These are phyloP conservation scores for Posidonia australis DNA, from an alignment of 106 monocot genomes.

Conservation along the genomic window DNA sequence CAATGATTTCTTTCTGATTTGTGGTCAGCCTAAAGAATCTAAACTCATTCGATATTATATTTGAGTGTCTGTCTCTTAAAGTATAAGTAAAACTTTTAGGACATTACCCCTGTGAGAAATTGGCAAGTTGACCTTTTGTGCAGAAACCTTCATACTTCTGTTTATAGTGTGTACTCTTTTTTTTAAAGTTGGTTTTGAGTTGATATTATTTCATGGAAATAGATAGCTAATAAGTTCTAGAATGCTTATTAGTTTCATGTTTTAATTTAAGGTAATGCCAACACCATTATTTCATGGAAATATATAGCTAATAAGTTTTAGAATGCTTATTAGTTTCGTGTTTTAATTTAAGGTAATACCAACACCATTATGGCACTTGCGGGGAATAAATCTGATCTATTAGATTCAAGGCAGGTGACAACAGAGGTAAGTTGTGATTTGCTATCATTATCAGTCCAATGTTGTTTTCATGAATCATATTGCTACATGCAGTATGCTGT, in stretches of 20 bases:
- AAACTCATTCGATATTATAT: not conserved
- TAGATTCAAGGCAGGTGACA: conserved; percentile 65
- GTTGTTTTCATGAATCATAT: too few relatives aligned
- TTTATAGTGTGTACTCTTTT: not conserved
- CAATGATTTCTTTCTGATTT: not conserved
- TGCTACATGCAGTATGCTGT: too few relatives aligned
- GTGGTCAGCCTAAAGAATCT: not conserved
- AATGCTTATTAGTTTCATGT: not conserved
- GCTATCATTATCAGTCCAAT: too few relatives aligned
- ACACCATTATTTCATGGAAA: not conserved
- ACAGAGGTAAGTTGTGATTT: conserved; percentile 37
- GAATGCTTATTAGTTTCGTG: not conserved
- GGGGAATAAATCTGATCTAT: conserved; percentile 81
- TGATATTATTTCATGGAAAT: not conserved
- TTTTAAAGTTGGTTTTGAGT: not conserved
- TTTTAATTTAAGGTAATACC: conserved; percentile 35
- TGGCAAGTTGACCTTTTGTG: not conserved
- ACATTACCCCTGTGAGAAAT: not conserved
- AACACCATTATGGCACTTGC: conserved; percentile 80
- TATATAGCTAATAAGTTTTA: not conserved
- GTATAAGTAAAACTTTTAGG: not conserved
- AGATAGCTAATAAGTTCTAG: not conserved
- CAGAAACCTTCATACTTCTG: not conserved
- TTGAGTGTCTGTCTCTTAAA: not conserved
- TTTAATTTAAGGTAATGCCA: too few relatives aligned